Evolutionary conservation across 73 alveolate genomes (phyloP).

Genomic region (Paramecium primaurelia): DNA sequence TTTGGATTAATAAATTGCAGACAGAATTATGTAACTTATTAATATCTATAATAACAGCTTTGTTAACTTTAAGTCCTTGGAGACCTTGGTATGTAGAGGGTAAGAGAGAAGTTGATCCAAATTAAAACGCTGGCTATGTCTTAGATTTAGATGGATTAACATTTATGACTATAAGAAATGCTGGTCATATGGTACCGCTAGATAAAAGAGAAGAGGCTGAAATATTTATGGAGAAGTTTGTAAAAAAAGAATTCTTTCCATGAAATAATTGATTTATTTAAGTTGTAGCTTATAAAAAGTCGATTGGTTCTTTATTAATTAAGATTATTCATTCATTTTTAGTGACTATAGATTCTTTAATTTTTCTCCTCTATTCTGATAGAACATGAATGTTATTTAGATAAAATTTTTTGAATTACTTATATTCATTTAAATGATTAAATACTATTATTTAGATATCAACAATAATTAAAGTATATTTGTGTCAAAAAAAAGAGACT

Average conservation of each 20-base stretch:
- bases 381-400: no score
- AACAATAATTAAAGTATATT: no score
- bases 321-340: no score
- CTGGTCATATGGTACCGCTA: slow-evolving; percentile 36
- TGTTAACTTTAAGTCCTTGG: neutral
- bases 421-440: no score
- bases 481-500: no score
- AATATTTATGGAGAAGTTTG: neutral
- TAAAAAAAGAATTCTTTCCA: neutral
- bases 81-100: slow-evolving; percentile 14
- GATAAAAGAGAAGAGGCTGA: slow-evolving; percentile 7
- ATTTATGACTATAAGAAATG: neutral
- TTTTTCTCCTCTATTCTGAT: no score
- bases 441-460: no score
- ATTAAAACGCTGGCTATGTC: slow-evolving; percentile 29
- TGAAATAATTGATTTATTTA: neutral
- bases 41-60: neutral
- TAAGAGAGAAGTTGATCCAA: neutral
- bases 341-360: no score
- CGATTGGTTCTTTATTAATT: no score
- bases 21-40: slow-evolving; percentile 27
- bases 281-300: neutral
- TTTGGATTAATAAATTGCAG: slow-evolving; percentile 44
- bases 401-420: no score
- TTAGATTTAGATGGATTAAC: neutral